Evolutionary conservation across 2,329 filamentous ascomycete genomes (phyloP), one percentile per base, ranked within the genome.

Genomic region (Cryphonectria japonica): DNA sequence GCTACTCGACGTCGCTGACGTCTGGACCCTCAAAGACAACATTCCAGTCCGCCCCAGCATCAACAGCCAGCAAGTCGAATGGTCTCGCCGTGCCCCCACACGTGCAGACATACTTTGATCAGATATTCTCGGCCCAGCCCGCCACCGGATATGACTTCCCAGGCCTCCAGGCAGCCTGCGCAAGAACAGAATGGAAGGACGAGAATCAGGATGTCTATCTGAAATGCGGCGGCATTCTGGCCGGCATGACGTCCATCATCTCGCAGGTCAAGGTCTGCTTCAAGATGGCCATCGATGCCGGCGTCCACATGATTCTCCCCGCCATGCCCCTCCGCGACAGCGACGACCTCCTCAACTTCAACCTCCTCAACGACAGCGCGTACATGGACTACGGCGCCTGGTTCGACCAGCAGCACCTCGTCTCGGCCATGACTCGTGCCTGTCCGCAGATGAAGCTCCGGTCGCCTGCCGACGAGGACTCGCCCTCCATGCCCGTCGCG

Each of bases 231-330:
- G 75, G 75, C n/a, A 79, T 79, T 70, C 66, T 74, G 14, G 77
- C 76, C 1, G 78, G 78, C 0, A 71, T 79, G 59, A 78, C 78
- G 3, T 75, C 75, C 8, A 78, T 79, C 63, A 74, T 79, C 50
- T 78, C 77, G 1, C 76, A 78, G 54, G 69, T 78, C 26, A 79
- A 78, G 69, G 76, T 78, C 34, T 78, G 77, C 61, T 67, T 78
- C 32, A 79, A 78, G 68, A 78, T 78, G 76, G 77, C 77, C 26
- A 52, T 78, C 4, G 78, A 79, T 5, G 69, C 76, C 3, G 76
- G 77, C 2, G 74, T 74, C 0, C 67, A 74, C 46, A 50, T 78
- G 13, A 39, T 78, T 1, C 69, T 78, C 4, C 78, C 78, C 3
- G 67, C 75, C 7, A 78, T 79, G 74, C 78, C 77, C 5, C 71